Percentiles rank a stretch among this genome's conserved stretches.
Conservation (phyloP, 202 grass and related monocot genomes). For the Cymbopogon flexuosus region DNA sequence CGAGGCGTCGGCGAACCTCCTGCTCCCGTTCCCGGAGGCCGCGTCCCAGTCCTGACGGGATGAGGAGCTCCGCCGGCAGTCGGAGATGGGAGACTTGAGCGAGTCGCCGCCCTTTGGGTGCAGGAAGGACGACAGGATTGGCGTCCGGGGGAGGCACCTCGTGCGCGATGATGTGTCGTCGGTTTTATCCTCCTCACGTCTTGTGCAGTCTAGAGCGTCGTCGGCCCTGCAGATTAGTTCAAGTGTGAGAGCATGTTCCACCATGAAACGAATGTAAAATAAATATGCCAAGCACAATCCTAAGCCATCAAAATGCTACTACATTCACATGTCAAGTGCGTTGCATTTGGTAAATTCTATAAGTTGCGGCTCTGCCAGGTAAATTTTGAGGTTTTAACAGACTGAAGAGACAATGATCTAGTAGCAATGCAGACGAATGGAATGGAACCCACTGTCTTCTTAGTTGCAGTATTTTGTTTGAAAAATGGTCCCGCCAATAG, state of each 20-base stretch:
- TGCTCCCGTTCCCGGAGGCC: constrained; percentile 45
- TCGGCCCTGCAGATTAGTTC: constrained; percentile 44
- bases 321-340: not conserved
- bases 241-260: constrained; percentile 13
- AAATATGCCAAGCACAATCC: not conserved
- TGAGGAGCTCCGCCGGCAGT: constrained; percentile 67
- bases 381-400: constrained; percentile 20
- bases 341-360: not conserved
- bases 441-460: not conserved
- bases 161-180: constrained; percentile 42
- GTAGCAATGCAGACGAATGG: constrained; percentile 4
- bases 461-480: not conserved
- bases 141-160: constrained; percentile 68
- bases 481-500: constrained; percentile 24
- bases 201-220: constrained; percentile 42
- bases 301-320: not conserved
- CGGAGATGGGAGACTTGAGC: constrained; percentile 50
- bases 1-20: constrained; percentile 38
- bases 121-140: constrained; percentile 48
- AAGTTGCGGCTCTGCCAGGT: not conserved
- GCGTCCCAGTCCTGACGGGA: constrained; percentile 30
- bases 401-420: constrained; percentile 24
- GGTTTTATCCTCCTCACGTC: constrained; percentile 31
- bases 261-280: not conserved
- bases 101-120: constrained; percentile 37